These are phyloP conservation scores for Rhizophora apiculata DNA, from an alignment of 345 rosid genomes.

Conservation along the genomic window DNA sequence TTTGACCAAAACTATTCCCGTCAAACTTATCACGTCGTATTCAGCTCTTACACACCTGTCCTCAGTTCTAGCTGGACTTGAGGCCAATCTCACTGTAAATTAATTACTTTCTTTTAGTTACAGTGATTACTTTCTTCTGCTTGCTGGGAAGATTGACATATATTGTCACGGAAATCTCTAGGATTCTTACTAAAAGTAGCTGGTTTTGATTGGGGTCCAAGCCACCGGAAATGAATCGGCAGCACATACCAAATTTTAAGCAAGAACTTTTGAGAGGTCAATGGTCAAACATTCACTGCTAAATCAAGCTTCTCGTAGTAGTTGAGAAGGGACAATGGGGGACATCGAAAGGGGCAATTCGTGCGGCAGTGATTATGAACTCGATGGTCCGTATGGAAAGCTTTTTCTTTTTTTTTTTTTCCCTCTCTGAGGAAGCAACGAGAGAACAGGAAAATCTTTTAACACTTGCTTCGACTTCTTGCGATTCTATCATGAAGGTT, in stretches of 20 bases:
- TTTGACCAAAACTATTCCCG: slow-evolving; percentile 23
- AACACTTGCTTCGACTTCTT: not conserved
- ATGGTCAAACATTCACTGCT: not conserved
- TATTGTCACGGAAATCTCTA: too few relatives aligned
- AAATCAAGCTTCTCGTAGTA: too few relatives aligned
- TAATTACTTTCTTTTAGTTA: too few relatives aligned
- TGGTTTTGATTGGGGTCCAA: too few relatives aligned
- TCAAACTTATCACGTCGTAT: slow-evolving; percentile 4
- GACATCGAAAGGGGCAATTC: not conserved
- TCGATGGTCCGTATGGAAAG: slow-evolving; percentile 29
- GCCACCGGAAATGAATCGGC: too few relatives aligned
- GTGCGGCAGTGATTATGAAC: slow-evolving; percentile 34
- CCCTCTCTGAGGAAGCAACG: slow-evolving; percentile 8
- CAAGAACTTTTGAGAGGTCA: not conserved
- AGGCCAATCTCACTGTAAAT: too few relatives aligned
- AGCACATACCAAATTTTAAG: too few relatives aligned
- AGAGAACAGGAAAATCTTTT: not conserved
- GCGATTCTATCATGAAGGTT: not conserved
- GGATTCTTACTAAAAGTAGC: too few relatives aligned
- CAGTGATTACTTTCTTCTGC: too few relatives aligned
- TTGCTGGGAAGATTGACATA: too few relatives aligned
- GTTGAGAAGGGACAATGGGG: too few relatives aligned
- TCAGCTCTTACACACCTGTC: not conserved
- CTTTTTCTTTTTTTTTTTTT: slow-evolving; percentile 12
- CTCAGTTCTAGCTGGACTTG: not conserved